Conservation (phyloP, 495 filamentous ascomycete genomes). For the Penicillium alfredii region DNA sequence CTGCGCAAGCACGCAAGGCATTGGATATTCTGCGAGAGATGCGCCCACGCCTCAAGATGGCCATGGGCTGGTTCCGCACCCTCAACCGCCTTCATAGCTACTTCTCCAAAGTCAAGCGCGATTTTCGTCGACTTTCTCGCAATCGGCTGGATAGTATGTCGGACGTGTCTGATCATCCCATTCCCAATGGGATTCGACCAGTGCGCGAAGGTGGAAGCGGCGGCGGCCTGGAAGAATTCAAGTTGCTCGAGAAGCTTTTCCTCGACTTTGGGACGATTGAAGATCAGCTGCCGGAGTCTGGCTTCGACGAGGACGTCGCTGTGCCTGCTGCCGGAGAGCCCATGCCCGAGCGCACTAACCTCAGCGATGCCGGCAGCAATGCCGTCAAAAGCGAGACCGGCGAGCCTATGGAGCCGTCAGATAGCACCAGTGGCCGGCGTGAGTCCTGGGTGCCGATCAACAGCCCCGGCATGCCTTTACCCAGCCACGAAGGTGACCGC, state of each 20-base stretch:
- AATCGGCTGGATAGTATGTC: conserved; percentile 31
- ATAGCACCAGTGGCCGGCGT: conserved; percentile 33
- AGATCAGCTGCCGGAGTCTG: conserved; percentile 33
- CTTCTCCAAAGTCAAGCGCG: conserved; percentile 57
- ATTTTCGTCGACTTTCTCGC: conserved; percentile 48
- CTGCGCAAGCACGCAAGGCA: conserved; percentile 42
- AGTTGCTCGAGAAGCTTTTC: conserved; percentile 51
- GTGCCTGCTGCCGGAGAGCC: conserved; percentile 16
- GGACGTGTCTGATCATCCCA: conserved; percentile 29
- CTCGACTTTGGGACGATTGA: conserved; percentile 52
- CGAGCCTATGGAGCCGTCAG: conserved; percentile 29
- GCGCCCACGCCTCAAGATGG: conserved; percentile 63
- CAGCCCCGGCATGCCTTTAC: conserved; percentile 33
- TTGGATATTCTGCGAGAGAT: conserved; percentile 55
- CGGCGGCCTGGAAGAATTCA: conserved; percentile 70
- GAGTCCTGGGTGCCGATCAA: conserved; percentile 45
- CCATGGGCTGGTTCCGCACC: conserved; percentile 63
- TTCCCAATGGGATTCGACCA: conserved; percentile 35
- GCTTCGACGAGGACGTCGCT: conserved; percentile 29
- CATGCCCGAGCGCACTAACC: conserved; percentile 29
- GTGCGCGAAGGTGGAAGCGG: conserved; percentile 49
- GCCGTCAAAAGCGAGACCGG: conserved; percentile 39
- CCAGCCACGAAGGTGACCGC: conserved; percentile 35
- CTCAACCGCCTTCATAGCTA: conserved; percentile 62
- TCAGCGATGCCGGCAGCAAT: conserved; percentile 39